phyloP scores from a whole-genome alignment of 441 rosid genomes.

The Erodium texanum region DNA sequence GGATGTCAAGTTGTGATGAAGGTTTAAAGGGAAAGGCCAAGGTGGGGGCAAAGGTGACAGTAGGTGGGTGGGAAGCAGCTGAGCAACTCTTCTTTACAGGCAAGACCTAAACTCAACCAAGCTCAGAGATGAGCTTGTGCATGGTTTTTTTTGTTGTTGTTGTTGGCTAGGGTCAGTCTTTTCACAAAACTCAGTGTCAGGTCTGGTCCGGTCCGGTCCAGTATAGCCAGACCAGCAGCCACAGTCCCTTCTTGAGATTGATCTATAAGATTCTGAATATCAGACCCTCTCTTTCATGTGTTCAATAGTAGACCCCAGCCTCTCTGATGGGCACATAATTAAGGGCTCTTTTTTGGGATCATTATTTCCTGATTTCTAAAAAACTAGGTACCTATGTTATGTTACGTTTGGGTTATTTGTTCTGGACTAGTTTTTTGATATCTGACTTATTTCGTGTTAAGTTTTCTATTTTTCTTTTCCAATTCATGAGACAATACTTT shows the following conservation, averaged over 20 bases:
- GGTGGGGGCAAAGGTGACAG: background rate
- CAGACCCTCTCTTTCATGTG: background rate
- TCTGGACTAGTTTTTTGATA: no score
- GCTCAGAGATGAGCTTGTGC: background rate
- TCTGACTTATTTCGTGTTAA: no score
- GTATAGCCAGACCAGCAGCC: background rate
- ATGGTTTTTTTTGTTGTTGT: background rate
- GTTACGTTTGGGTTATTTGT: no score
- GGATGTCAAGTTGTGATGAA: background rate
- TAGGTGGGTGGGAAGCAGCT: slow-evolving; percentile 6
- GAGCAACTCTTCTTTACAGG: slow-evolving; percentile 4
- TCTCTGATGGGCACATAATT: slow-evolving; percentile 6
- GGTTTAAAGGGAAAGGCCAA: background rate
- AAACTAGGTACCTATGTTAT: background rate
- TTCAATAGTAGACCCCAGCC: background rate
- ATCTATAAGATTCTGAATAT: slow-evolving; percentile 2
- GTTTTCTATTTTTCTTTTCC: no score
- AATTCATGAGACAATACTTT: no score
- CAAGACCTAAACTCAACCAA: background rate
- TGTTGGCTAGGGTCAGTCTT: no score
- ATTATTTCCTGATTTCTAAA: background rate
- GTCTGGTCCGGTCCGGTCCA: background rate
- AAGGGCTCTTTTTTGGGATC: background rate
- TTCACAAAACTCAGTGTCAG: background rate
- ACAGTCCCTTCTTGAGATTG: background rate